Base-by-base conservation (phyloP, 495 filamentous ascomycete genomes). In the Talaromyces trachyspermus region DNA sequence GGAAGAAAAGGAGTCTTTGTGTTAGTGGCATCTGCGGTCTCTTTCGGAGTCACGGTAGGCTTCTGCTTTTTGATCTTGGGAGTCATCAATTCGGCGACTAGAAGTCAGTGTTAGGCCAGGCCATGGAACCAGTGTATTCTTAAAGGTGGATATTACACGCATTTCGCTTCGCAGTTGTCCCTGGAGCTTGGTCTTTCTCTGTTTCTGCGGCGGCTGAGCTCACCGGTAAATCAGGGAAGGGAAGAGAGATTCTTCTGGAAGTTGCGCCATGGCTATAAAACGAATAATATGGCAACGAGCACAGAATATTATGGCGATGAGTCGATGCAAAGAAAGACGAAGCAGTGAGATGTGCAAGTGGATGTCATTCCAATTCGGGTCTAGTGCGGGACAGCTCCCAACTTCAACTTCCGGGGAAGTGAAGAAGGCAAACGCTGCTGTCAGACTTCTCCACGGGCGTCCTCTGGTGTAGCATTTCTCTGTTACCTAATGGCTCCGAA, bases 71-170 rank as follows among this genome's bases (percentile, higher is more conserved):
- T 79, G 43, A 62, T 59, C 58, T 81, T 79, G 9, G 75, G 71
- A 3, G 74, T 65, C 74, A 90, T 85, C 46, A 92, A 76, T 49
- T 84, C 79, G 52, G 79, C 63, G 63, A 89, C 84, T 83, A 49
- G 14, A 20, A 46, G 25, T 33, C 1, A 17, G 14, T 1, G 40
- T 43, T 10, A 37, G 22, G 27, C 15, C 15, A 47, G 11, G 29
- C 25, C 9, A 26, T 12, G 6, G 24, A 37, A 27, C 23, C n/a
- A 25, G 18, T 35, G 11, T 4, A 27, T n/a, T 9, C n/a, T 49
- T 9, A 11, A 26, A 24, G 40, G 45, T 12, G 10, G 24, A 40
- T 36, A 49, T 47, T 62, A 73, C 69, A 73, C 36, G 69, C 69
- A 51, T 73, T 63, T 62, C 65, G 59, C 56, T 72, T 72, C 39